phyloP scores from a whole-genome alignment of 345 rosid species.

The Streptanthus diversifolius region DNA sequence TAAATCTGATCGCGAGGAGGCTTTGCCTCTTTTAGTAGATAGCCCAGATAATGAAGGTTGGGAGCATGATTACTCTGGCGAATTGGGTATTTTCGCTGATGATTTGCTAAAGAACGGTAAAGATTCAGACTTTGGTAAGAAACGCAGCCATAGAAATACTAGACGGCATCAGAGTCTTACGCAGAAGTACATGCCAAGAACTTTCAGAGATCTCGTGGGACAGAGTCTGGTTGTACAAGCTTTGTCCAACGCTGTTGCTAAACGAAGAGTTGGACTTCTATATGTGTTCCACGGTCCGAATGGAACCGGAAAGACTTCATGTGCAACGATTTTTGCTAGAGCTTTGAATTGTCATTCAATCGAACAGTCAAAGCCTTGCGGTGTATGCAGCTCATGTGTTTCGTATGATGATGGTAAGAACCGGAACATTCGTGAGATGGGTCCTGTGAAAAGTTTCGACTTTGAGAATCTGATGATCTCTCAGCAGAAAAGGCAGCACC shows the following conservation, averaged over 20 bases:
- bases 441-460: slow-evolving; percentile 74
- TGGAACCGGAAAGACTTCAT: slow-evolving; percentile 94
- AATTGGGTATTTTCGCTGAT: slow-evolving; percentile 84
- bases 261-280: slow-evolving; percentile 76
- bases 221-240: slow-evolving; percentile 88
- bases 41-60: slow-evolving; percentile 65
- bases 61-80: slow-evolving; percentile 93
- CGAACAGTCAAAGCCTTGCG: slow-evolving; percentile 78
- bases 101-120: slow-evolving; percentile 61
- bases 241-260: slow-evolving; percentile 72
- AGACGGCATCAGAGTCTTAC: slow-evolving; percentile 73
- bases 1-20: slow-evolving; percentile 60
- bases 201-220: slow-evolving; percentile 75
- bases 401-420: slow-evolving; percentile 72
- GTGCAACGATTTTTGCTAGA: slow-evolving; percentile 85
- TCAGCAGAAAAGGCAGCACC: slow-evolving; percentile 48
- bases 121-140: slow-evolving; percentile 62
- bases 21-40: slow-evolving; percentile 65
- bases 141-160: slow-evolving; percentile 33
- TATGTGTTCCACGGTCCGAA: slow-evolving; percentile 95
- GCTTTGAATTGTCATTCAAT: slow-evolving; percentile 85
- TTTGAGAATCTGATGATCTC: slow-evolving; percentile 60
- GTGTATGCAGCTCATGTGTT: slow-evolving; percentile 69
- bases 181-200: slow-evolving; percentile 78
- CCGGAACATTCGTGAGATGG: slow-evolving; percentile 67